A percentile compares a stretch with the other conserved stretches of the same genome.
phyloP scores from a whole-genome alignment of 2,329 filamentous ascomycete species.

The Fusarium oxysporum region DNA sequence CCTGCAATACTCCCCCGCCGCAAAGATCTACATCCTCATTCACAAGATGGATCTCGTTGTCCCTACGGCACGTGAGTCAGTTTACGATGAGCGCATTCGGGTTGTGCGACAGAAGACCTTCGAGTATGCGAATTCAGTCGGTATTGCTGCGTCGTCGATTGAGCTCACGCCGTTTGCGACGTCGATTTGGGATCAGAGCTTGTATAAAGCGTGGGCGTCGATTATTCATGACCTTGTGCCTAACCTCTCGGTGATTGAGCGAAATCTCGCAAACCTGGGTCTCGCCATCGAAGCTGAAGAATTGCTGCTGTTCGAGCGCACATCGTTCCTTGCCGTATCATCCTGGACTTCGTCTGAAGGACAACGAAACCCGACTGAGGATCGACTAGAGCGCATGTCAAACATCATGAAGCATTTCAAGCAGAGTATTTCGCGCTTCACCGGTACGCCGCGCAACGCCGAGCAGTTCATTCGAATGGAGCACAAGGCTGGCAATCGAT shows the following conservation, averaged over 20 bases:
- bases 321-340: slow-evolving; percentile 96
- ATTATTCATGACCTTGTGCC: slow-evolving; percentile 99
- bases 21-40: slow-evolving; percentile 92
- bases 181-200: slow-evolving; percentile 97
- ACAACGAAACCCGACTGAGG: slow-evolving; percentile 84
- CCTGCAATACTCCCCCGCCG: slow-evolving; percentile 81
- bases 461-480: slow-evolving; percentile 86
- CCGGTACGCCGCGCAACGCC: slow-evolving; percentile 81
- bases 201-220: slow-evolving; percentile 98
- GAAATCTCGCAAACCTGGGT: slow-evolving; percentile 83
- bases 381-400: slow-evolving; percentile 92
- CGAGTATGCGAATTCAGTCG: slow-evolving; percentile 59
- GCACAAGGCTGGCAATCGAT: slow-evolving; percentile 79
- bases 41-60: slow-evolving; percentile 99
- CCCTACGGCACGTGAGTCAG: slow-evolving; percentile 77
- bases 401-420: slow-evolving; percentile 99
- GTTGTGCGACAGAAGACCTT: slow-evolving; percentile 80
- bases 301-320: slow-evolving; percentile 93
- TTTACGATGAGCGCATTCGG: slow-evolving; percentile 86
- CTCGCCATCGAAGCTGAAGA: slow-evolving; percentile 92
- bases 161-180: slow-evolving; percentile 91
- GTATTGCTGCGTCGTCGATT: slow-evolving; percentile 56
- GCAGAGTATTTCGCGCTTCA: slow-evolving; percentile 81
- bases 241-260: slow-evolving; percentile 88
- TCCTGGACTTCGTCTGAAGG: slow-evolving; percentile 84